Evolutionary conservation across 2,329 filamentous ascomycete species (phyloP).

Genomic region (Huntiella omanensis): DNA sequence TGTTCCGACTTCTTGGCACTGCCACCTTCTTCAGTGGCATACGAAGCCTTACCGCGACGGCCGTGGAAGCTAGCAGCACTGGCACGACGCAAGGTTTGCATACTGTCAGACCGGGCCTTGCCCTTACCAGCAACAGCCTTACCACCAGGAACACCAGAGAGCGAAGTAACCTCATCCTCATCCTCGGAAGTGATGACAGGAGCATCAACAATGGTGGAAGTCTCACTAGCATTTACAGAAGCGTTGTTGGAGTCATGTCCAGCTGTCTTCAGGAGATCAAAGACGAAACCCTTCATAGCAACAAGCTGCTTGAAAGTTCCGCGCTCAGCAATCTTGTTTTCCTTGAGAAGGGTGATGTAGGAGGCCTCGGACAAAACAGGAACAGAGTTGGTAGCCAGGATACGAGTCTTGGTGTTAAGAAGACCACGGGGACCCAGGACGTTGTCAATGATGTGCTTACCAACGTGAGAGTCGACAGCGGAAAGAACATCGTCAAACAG

Average conservation of each 20-base stretch:
- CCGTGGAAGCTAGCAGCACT: conserved; percentile 82
- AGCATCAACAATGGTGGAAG: conserved; percentile 36
- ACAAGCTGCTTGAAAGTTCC: conserved; percentile 83
- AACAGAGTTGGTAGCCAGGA: conserved; percentile 90
- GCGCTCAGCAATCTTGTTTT: conserved; percentile 66
- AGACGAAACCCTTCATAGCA: conserved; percentile 82
- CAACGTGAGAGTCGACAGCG: conserved; percentile 95
- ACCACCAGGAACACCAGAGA: conserved; percentile 40
- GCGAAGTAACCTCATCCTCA: conserved; percentile 59
- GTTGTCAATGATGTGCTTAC: conserved; percentile 82
- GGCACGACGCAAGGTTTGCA: conserved; percentile 66
- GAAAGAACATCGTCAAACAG: conserved; percentile 86
- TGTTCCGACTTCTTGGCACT: conserved; percentile 57
- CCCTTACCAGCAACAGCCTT: conserved; percentile 31
- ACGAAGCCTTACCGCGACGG: conserved; percentile 61
- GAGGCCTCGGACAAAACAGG: conserved; percentile 77
- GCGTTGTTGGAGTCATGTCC: conserved; percentile 33
- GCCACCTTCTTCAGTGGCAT: conserved; percentile 59
- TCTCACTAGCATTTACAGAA: conserved; percentile 29
- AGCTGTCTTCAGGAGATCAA: conserved; percentile 63
- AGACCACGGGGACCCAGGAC: conserved; percentile 76
- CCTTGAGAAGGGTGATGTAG: conserved; percentile 68
- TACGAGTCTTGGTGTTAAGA: conserved; percentile 67
- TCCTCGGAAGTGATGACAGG: conserved; percentile 33
- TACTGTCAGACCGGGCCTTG: conserved; percentile 49